These are phyloP conservation scores for Bretschneidera sinensis DNA, from an alignment of 345 rosid species.

Conservation along the genomic window DNA sequence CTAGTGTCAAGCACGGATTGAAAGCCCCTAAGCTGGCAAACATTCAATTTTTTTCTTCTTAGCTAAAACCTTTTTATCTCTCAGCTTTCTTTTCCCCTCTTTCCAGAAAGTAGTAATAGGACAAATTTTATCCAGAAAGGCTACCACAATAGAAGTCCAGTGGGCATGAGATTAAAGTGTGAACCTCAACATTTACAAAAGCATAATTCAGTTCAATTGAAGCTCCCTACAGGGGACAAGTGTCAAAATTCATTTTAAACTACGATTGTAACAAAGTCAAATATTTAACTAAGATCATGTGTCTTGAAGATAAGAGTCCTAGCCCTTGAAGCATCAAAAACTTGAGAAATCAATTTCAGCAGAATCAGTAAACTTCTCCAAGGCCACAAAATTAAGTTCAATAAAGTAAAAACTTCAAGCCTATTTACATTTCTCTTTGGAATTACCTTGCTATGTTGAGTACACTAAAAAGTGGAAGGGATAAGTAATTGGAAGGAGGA, in stretches of 20 bases:
- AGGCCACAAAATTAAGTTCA: neutral
- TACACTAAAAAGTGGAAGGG: constrained; percentile 84
- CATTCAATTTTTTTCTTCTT: too few species aligned
- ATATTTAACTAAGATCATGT: neutral
- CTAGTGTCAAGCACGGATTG: too few species aligned
- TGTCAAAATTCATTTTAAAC: neutral
- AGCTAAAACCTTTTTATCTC: too few species aligned
- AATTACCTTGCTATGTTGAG: constrained; percentile 90
- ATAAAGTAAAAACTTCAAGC: too few species aligned
- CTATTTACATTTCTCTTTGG: neutral
- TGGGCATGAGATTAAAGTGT: too few species aligned
- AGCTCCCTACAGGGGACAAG: neutral
- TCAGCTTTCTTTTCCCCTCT: too few species aligned
- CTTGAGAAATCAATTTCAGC: neutral
- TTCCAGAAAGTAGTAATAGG: neutral
- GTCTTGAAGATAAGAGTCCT: too few species aligned
- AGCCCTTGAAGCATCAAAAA: neutral
- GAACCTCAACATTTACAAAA: too few species aligned
- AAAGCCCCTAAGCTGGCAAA: too few species aligned
- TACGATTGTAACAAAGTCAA: neutral
- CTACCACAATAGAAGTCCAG: too few species aligned
- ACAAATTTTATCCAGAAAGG: too few species aligned
- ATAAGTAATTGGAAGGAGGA: constrained; percentile 73
- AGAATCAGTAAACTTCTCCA: neutral
- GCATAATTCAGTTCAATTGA: too few species aligned